Evolutionary conservation across 176 grass and related monocot species (phyloP), one percentile per base, ranked within the genome.

Genomic region (Luzula sylvatica): DNA sequence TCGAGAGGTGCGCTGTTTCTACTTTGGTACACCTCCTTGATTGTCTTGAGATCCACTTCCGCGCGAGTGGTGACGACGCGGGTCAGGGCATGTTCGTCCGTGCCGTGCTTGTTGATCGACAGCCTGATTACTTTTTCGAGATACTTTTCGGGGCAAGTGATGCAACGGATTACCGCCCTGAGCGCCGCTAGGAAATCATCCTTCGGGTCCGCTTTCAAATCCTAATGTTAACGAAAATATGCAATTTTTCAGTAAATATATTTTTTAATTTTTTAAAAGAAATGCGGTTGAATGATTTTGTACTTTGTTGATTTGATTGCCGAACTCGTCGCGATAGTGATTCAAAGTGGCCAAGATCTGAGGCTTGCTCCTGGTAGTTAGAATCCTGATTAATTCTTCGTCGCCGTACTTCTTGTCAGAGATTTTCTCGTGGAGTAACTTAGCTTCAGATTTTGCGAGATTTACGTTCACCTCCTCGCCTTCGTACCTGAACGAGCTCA

Each of bases 341-440:
- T 88, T 88, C 30, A 96, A 65, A 52, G 90, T 96, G 22, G 84
- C 90, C 50, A 79, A 18, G 38, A 96, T 62, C 66, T 96, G 90
- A 60, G 77, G 67, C 61, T 86, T 96, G 80, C 90, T 96, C 52
- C 90, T 79, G 15, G 90, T 96, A 8, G 90, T 74, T 29, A 96
- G 80, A 53, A 89, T 75, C 26, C 74, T 86, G 53, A 82, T 79
- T 43, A 96, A 47, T n/a, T 86, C 84, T 52, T 89, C 90, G 71
- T 96, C 72, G 55, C 4, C 52, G 51, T 86, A 96, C 39, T 68
- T 65, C 59, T 89, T 96, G 46, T 79, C 77, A 23, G 79, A 73
- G 45, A 96, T 89, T 74, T 89, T 86, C 22, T 89, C 77, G 48
- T 77, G 80, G 28, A 96, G 71, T 55, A 86, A 15, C 29, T 96